These are phyloP conservation scores for Penicillium sp. DNA, from an alignment of 2,329 filamentous ascomycete genomes.

Conservation along the genomic window DNA sequence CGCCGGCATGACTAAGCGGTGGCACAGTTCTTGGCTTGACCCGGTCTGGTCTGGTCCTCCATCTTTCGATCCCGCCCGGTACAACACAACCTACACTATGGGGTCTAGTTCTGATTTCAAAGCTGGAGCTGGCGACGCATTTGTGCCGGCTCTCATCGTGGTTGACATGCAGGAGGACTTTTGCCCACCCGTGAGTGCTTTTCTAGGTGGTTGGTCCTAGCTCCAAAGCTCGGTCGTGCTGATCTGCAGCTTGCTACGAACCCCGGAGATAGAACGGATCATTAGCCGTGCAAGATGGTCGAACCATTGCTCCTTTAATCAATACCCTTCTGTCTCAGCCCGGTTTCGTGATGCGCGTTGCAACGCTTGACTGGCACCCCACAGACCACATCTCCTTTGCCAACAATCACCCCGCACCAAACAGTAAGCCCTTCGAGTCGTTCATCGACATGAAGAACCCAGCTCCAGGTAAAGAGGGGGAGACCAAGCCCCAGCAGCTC, in stretches of 20 bases:
- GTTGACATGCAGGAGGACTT: constrained; percentile 96
- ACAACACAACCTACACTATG: constrained; percentile 1
- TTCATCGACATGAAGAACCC: constrained; percentile 61
- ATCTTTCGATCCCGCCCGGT: not conserved
- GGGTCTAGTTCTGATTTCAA: not conserved
- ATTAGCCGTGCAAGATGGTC: constrained; percentile 78
- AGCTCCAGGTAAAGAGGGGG: constrained; percentile 55
- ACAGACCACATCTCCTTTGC: constrained; percentile 85
- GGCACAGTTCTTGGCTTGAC: not conserved
- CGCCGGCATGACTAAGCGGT: constrained; percentile 20
- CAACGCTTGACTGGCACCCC: constrained; percentile 94
- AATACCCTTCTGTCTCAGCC: constrained; percentile 74
- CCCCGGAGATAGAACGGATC: constrained; percentile 69
- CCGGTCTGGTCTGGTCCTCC: not conserved
- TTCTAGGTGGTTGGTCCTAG: constrained; percentile 2
- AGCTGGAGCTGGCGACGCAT: not conserved
- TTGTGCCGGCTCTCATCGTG: constrained; percentile 66
- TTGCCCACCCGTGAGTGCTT: constrained; percentile 74
- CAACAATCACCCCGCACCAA: constrained; percentile 68
- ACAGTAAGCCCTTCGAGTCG: constrained; percentile 71
- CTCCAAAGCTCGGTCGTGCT: constrained; percentile 7
- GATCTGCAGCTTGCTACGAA: constrained; percentile 10
- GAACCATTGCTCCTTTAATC: constrained; percentile 69
- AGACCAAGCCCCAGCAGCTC: constrained; percentile 69
- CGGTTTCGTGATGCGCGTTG: constrained; percentile 71